Evolutionary conservation across 2,329 filamentous ascomycete species (phyloP).

Genomic region (Trichoderma lentiforme): DNA sequence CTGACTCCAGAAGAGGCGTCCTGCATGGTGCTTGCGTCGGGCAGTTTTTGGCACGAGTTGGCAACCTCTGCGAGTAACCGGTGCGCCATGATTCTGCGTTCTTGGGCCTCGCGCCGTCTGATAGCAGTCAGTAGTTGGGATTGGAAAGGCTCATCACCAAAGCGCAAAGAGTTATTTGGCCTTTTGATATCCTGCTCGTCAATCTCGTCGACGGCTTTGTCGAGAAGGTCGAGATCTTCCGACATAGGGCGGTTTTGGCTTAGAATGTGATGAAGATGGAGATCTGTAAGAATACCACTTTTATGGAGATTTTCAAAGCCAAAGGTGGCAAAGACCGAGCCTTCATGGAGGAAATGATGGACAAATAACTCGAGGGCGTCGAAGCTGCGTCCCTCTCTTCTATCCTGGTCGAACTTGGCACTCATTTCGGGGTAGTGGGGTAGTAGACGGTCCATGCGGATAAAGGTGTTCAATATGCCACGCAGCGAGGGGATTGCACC

Average conservation of each 20-base stretch:
- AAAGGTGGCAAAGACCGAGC: neutral
- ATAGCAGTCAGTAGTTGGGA: neutral
- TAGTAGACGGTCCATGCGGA: neutral
- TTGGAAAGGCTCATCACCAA: neutral
- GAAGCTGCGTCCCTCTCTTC: neutral
- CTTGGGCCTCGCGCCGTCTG: neutral
- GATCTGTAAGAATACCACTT: neutral
- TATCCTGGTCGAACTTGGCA: neutral
- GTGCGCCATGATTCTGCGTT: neutral
- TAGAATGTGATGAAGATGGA: neutral
- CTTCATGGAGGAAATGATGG: neutral
- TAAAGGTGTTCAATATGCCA: no score
- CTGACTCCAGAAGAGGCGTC: neutral
- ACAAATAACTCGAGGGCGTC: neutral
- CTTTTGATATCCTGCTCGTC: neutral
- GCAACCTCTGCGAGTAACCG: neutral
- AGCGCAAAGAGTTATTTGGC: neutral
- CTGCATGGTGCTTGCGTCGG: neutral
- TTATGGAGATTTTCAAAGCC: neutral
- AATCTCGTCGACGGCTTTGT: neutral
- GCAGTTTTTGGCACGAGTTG: neutral
- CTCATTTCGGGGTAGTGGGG: neutral
- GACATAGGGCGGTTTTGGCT: neutral
- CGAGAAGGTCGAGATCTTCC: neutral
- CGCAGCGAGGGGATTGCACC: neutral